phyloP scores from a whole-genome alignment of 306 rosid genomes.

The Malus orientalis region DNA sequence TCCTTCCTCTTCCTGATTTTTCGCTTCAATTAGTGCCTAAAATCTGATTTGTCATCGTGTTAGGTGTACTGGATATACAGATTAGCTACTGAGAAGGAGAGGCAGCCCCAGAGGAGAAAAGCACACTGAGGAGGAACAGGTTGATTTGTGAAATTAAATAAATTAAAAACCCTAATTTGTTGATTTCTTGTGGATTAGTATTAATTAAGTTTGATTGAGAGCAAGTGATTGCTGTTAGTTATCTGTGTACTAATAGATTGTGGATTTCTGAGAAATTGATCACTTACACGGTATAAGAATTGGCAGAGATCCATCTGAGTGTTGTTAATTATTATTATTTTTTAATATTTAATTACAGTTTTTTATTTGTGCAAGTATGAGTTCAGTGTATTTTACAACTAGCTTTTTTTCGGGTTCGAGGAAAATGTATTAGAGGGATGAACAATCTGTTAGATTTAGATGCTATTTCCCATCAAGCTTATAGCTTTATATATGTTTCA shows the following conservation, averaged over 20 bases:
- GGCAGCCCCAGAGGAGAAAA: constrained; percentile 66
- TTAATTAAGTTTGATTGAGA: background rate
- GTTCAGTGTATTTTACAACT: background rate
- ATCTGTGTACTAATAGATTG: background rate
- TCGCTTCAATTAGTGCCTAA: background rate
- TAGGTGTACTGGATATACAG: constrained; percentile 89
- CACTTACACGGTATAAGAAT: constrained; percentile 1
- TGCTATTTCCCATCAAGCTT: background rate
- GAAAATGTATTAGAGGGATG: background rate
- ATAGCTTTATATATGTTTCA: background rate
- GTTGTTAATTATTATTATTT: background rate
- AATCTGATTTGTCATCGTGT: constrained; percentile 1
- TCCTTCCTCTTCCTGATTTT: background rate
- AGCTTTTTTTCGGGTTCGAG: background rate
- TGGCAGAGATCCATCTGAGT: background rate
- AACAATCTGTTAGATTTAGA: background rate
- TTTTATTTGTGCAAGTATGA: background rate
- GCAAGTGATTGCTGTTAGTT: constrained; percentile 2
- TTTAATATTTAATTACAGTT: no score
- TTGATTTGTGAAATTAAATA: background rate
- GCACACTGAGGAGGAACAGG: constrained; percentile 46
- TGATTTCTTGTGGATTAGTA: background rate
- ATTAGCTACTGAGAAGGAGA: constrained; percentile 71
- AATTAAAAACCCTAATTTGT: constrained; percentile 33
- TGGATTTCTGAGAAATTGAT: background rate